Evolutionary conservation across 306 rosid genomes (phyloP).

Genomic region (Vicia sativa): DNA sequence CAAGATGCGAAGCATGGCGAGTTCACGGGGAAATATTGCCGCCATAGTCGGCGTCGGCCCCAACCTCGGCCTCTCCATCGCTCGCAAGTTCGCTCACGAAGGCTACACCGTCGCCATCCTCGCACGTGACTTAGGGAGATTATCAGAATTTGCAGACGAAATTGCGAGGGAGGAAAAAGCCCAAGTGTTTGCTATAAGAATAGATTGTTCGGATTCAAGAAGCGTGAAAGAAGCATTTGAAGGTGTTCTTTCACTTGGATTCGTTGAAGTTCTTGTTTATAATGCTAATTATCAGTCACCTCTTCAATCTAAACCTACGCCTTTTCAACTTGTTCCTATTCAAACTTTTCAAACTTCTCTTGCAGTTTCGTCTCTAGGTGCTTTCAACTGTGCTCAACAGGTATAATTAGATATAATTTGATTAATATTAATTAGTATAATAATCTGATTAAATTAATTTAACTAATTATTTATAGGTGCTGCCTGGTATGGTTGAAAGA

Average conservation of each 20-base stretch:
- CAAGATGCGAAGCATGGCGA: conserved; percentile 63
- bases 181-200: conserved; percentile 89
- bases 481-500: conserved; percentile 91
- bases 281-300: conserved; percentile 63
- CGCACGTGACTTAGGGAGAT: conserved; percentile 81
- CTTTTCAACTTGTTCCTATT: conserved; percentile 56
- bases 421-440: not conserved
- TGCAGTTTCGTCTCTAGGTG: conserved; percentile 82
- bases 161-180: conserved; percentile 89
- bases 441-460: no score
- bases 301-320: conserved; percentile 48
- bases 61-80: conserved; percentile 90
- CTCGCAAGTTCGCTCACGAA: conserved; percentile 92
- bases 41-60: conserved; percentile 96
- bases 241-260: conserved; percentile 81
- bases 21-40: conserved; percentile 66
- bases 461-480: conserved; percentile 65
- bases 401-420: conserved; percentile 28
- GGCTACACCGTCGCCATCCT: conserved; percentile 98
- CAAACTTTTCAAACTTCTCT: conserved; percentile 76
- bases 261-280: conserved; percentile 79
- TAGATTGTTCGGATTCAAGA: conserved; percentile 80
- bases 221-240: conserved; percentile 93
- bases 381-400: conserved; percentile 95
- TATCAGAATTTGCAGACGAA: conserved; percentile 88